Percentiles rank a stretch among this genome's conserved stretches.
These are phyloP conservation scores for Pseudonectria foliicola DNA, from an alignment of 2,329 filamentous ascomycete species.

Conservation along the genomic window DNA sequence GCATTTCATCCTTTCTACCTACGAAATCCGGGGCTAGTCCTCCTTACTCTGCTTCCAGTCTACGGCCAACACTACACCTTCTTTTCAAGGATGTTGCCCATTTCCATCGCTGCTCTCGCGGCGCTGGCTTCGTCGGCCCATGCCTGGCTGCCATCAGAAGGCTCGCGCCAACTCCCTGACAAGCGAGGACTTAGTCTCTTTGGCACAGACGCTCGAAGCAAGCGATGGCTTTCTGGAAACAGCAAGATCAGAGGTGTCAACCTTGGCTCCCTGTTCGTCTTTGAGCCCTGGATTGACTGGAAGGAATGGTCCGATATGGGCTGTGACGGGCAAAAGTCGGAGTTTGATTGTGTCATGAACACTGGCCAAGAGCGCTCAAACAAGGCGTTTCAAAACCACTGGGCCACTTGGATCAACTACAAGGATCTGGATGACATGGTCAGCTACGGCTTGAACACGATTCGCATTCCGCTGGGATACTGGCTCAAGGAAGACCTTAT, in stretches of 20 bases:
- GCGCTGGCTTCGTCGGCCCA: slow-evolving; percentile 9
- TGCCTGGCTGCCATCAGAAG: slow-evolving; percentile 13
- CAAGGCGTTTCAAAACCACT: slow-evolving; percentile 41
- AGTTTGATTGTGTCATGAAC: slow-evolving; percentile 46
- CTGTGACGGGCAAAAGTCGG: slow-evolving; percentile 37
- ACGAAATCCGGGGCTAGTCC: too few species aligned
- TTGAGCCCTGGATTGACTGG: slow-evolving; percentile 47
- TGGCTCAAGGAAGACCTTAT: slow-evolving; percentile 47
- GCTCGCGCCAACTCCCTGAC: neutral
- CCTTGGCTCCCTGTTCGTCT: slow-evolving; percentile 43
- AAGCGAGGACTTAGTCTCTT: slow-evolving; percentile 7
- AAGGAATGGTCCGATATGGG: slow-evolving; percentile 41
- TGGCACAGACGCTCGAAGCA: neutral
- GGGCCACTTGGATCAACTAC: slow-evolving; percentile 42
- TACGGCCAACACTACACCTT: neutral
- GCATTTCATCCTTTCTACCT: too few species aligned
- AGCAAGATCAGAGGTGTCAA: slow-evolving; percentile 49
- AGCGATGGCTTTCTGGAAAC: slow-evolving; percentile 10
- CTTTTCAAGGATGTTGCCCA: slow-evolving; percentile 6
- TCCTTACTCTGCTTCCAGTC: too few species aligned
- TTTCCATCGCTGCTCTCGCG: slow-evolving; percentile 7
- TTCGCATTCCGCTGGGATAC: slow-evolving; percentile 49
- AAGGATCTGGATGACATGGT: slow-evolving; percentile 42
- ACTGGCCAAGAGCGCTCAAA: slow-evolving; percentile 41
- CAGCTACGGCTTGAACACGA: slow-evolving; percentile 44